Conservation (phyloP, 257 asterid species). For the Phtheirospermum japonicum region DNA sequence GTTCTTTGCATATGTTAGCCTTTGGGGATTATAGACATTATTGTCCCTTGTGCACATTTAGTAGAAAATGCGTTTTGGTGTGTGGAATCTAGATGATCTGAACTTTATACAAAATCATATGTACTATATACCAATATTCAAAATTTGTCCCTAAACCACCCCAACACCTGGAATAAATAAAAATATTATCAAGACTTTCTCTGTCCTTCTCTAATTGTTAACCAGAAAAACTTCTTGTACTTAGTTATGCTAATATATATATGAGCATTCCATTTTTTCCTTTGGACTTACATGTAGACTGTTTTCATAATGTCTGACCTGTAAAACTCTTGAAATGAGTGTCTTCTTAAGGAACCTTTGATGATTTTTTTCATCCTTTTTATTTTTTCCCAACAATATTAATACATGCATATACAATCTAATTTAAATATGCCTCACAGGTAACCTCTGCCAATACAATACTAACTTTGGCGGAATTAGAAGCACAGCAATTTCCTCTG, state of each 20-base stretch:
- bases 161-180: no score
- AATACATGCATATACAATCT: constrained; percentile 10
- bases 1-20: constrained; percentile 4
- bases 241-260: not conserved
- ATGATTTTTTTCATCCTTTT: not conserved
- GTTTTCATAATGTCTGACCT: not conserved
- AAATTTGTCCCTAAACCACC: no score
- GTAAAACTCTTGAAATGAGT: constrained; percentile 8
- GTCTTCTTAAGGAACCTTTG: not conserved
- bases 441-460: constrained; percentile 69
- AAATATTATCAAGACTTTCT: no score
- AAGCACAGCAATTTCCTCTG: constrained; percentile 86
- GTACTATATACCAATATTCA: no score
- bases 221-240: not conserved
- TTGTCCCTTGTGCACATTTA: no score
- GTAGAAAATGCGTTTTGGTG: no score
- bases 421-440: constrained; percentile 38
- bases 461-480: constrained; percentile 72
- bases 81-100: no score
- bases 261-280: not conserved
- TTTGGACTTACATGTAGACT: constrained; percentile 8
- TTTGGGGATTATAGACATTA: constrained; percentile 6
- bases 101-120: no score
- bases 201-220: not conserved
- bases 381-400: not conserved